Evolutionary conservation across 805 yeast genomes (phyloP).

Genomic region (Saturnispora zaruensis): DNA sequence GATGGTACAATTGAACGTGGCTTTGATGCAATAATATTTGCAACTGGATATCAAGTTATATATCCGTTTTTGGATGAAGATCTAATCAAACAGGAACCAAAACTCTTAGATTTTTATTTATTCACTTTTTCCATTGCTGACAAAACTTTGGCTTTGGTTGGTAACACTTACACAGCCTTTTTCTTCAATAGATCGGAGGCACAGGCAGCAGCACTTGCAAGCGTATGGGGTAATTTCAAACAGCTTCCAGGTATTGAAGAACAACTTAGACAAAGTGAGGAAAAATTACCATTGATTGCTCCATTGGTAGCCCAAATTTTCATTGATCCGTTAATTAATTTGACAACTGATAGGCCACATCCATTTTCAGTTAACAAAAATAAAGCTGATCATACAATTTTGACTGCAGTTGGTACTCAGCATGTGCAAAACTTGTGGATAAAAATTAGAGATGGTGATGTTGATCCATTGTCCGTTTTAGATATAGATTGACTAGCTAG

Average conservation of each 20-base stretch:
- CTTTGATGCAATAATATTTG: conserved; percentile 37
- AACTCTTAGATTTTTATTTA: conserved; percentile 16
- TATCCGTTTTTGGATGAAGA: conserved; percentile 31
- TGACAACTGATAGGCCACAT: conserved; percentile 14
- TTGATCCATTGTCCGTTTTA: conserved; percentile 3
- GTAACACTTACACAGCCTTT: conserved; percentile 34
- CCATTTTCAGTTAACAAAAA: conserved; percentile 13
- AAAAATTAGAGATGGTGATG: conserved; percentile 14
- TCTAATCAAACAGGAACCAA: conserved; percentile 13
- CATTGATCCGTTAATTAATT: conserved; percentile 12
- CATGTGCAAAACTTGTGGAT: conserved; percentile 11
- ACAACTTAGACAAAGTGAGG: conserved; percentile 25
- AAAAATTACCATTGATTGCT: background rate
- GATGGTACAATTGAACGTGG: conserved; percentile 27
- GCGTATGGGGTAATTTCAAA: conserved; percentile 41
- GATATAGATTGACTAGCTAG: background rate
- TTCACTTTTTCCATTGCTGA: conserved; percentile 34
- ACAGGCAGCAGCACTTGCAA: conserved; percentile 44
- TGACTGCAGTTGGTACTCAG: conserved; percentile 9
- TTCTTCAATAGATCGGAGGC: conserved; percentile 43
- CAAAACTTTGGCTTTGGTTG: conserved; percentile 36
- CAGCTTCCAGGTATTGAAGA: conserved; percentile 34
- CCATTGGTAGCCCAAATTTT: conserved; percentile 11
- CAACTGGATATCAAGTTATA: conserved; percentile 44
- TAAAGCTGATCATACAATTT: conserved; percentile 13